These are phyloP conservation scores for Globisporangium viniferum DNA, from an alignment of 352 stramenopile species.

Conservation along the genomic window DNA sequence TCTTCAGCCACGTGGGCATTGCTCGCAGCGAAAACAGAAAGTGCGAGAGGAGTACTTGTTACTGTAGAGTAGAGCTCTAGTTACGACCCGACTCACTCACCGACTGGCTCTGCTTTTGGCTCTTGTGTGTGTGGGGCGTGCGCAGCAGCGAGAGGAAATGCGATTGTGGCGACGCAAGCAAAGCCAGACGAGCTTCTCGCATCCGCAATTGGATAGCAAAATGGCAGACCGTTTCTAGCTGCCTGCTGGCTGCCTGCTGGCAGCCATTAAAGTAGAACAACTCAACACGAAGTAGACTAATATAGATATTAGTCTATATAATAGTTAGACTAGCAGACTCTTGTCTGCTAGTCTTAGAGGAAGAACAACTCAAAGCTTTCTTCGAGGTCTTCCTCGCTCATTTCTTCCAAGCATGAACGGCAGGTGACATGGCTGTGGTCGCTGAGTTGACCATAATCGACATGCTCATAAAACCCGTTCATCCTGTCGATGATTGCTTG, in stretches of 20 bases:
- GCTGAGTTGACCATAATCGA: too few relatives aligned
- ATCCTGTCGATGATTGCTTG: too few relatives aligned
- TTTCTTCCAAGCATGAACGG: too few relatives aligned
- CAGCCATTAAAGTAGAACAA: too few relatives aligned
- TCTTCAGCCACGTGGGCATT: neutral
- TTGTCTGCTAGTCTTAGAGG: too few relatives aligned
- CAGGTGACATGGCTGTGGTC: too few relatives aligned
- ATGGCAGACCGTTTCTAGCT: neutral
- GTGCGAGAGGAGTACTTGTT: neutral
- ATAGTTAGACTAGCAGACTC: too few relatives aligned
- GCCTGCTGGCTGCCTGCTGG: neutral
- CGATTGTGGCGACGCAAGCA: neutral
- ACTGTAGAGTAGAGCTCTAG: neutral
- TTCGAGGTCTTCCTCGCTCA: too few relatives aligned
- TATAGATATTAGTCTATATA: too few relatives aligned
- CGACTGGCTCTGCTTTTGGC: neutral
- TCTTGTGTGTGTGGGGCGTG: neutral
- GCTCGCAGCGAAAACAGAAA: neutral
- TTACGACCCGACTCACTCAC: neutral
- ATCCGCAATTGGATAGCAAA: neutral
- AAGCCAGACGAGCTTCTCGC: neutral
- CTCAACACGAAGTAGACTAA: too few relatives aligned
- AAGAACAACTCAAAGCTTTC: too few relatives aligned
- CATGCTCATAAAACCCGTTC: too few relatives aligned
- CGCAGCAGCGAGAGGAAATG: neutral